Evolutionary conservation across 352 stramenopile species (phyloP).

Genomic region (Phytophthora sp.): DNA sequence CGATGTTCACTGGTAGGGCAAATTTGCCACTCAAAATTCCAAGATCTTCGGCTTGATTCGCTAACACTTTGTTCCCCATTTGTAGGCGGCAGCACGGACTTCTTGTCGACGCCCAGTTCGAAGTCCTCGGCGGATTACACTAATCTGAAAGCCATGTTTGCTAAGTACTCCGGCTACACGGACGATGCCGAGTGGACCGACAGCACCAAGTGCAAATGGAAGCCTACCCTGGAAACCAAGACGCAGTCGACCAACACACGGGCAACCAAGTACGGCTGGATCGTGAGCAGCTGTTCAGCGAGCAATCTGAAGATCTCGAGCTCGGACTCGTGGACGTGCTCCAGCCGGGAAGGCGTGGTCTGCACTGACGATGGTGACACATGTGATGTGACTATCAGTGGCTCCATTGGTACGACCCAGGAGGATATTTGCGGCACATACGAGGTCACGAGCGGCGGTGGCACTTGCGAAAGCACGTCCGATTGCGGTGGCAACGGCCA

Average conservation of each 20-base stretch:
- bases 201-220: conserved; percentile 70
- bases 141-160: conserved; percentile 76
- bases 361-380: conserved; percentile 66
- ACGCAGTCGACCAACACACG: conserved; percentile 64
- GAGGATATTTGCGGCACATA: conserved; percentile 80
- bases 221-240: conserved; percentile 56
- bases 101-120: conserved; percentile 62
- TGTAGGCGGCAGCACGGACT: conserved; percentile 68
- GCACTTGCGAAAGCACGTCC: conserved; percentile 62
- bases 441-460: conserved; percentile 65
- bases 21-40: no score
- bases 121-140: conserved; percentile 70
- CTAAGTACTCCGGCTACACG: conserved; percentile 61
- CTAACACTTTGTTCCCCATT: conserved; percentile 18
- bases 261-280: conserved; percentile 66
- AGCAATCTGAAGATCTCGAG: conserved; percentile 57
- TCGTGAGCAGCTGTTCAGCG: conserved; percentile 64
- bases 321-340: conserved; percentile 74
- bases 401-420: conserved; percentile 66
- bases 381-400: conserved; percentile 70
- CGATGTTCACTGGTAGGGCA: conserved; percentile 88
- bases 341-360: conserved; percentile 72
- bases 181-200: conserved; percentile 65
- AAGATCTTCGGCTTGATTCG: conserved; percentile 3
- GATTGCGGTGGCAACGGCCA: conserved; percentile 82